Conservation (phyloP, 2,329 filamentous ascomycete genomes). For the Aspergillus latus region DNA sequence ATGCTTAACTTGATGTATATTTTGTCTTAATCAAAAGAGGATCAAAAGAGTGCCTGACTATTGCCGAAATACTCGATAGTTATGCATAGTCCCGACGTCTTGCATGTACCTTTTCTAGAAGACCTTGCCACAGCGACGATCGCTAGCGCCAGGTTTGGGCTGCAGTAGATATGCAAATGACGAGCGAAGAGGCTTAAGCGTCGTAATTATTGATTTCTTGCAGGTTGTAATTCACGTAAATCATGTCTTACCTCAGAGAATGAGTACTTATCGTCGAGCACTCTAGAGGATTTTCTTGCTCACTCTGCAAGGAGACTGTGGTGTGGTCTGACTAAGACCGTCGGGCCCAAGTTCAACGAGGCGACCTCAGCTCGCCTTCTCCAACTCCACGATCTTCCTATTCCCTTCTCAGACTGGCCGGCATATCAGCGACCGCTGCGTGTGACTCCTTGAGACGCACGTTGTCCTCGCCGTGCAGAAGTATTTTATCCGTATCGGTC, state of each 20-base stretch:
- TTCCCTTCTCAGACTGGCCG: neutral
- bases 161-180: neutral
- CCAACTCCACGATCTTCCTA: neutral
- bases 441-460: slow-evolving; percentile 7
- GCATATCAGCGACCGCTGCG: slow-evolving; percentile 2
- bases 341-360: neutral
- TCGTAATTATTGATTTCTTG: slow-evolving; percentile 4
- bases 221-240: neutral
- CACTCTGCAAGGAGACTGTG: neutral
- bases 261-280: neutral
- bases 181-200: neutral
- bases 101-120: neutral
- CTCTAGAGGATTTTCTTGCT: neutral
- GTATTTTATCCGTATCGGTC: neutral
- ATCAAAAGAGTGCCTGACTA: no score
- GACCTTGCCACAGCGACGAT: slow-evolving; percentile 14
- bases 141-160: neutral
- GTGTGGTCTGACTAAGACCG: slow-evolving; percentile 11
- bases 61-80: neutral
- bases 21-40: no score
- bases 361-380: neutral
- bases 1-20: neutral
- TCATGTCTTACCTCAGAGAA: neutral
- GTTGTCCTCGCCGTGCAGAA: slow-evolving; percentile 8
- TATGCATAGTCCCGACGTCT: neutral